Evolutionary conservation across 257 asterid species (phyloP).

Genomic region (Nicotiana sylvestris): DNA sequence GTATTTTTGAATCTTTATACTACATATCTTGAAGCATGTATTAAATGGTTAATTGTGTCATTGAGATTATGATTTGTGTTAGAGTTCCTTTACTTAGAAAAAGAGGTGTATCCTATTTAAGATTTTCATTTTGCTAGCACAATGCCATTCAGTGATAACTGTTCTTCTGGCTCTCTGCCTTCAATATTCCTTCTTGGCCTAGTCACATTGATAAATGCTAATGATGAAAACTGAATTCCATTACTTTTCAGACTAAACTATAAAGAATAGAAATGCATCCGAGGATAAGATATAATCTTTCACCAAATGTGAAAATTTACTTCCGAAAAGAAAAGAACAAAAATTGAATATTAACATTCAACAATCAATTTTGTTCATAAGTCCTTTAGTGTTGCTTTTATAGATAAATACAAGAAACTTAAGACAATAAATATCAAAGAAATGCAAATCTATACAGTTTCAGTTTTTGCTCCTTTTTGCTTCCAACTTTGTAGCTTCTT

Average conservation of each 20-base stretch:
- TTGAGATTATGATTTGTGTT: neutral
- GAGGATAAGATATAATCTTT: neutral
- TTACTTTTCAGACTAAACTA: neutral
- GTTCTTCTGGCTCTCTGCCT: neutral
- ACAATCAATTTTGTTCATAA: conserved; percentile 1
- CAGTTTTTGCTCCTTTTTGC: conserved; percentile 31
- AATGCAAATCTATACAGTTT: conserved; percentile 17
- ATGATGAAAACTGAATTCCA: neutral
- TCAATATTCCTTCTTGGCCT: neutral
- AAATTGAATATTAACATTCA: conserved; percentile 12
- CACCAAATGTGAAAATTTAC: neutral
- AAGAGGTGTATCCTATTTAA: neutral
- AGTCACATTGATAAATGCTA: neutral
- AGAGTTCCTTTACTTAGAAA: neutral
- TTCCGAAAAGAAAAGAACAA: neutral
- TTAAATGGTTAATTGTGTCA: neutral
- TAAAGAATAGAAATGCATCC: neutral
- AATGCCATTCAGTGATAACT: neutral
- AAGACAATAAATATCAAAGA: neutral
- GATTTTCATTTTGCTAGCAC: neutral
- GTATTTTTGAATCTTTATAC: no score
- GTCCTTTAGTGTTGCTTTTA: conserved; percentile 6
- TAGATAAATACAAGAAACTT: conserved; percentile 18
- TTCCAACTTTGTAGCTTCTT: conserved; percentile 41
- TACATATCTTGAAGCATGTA: no score